Evolutionary conservation across 176 grass and related monocot species (phyloP), one percentile per base, ranked within the genome.

Genomic region (Tuctoria greenei): DNA sequence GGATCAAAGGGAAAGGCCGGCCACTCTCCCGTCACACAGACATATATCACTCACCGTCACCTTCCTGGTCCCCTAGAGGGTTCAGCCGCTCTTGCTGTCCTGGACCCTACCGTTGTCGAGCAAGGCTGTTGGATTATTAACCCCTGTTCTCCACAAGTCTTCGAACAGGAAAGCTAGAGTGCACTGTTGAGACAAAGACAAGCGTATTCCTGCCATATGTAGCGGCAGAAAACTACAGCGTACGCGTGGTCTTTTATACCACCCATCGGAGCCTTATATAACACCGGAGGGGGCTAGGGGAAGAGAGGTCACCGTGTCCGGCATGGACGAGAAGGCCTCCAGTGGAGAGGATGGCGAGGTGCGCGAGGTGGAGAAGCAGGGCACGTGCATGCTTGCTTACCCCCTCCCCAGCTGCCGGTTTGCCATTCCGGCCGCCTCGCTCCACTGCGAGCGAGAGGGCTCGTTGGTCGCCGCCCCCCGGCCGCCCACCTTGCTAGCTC

Each of bases 331-430:
- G 16, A 10, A 65, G 45, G 14, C 47, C 18, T 64, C 37, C 31
- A 40, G 28, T 24, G 23, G 58, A 38, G 23, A 31, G 2, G 73
- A 71, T 75, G 86, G 86, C 76, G 76, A 84, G 81, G 86, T 43
- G 71, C 57, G 86, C 76, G 64, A 71, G 86, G 76, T 88, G 86
- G 86, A 88, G 86, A 88, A 88, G 86, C 86, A 88, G 86, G 86
- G 81, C 71, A 88, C 86, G 76, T 88, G 86, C 84, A 77, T 77
- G 36, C 21, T 21, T 21, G 47, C 47, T 51, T 49, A 23, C 31
- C 16, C 3, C 8, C 35, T 10, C 6, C 4, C 74, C 10, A 4
- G 4, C 46, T 16, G n/a, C 46, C 23, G n/a, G 43, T 18, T 64
- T 40, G 23, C 47, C 75, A 67, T 73, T 72, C 69, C 46, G 27